Base-by-base conservation (phyloP, 495 filamentous ascomycete species). In the Massariosphaeria phaeospora region DNA sequence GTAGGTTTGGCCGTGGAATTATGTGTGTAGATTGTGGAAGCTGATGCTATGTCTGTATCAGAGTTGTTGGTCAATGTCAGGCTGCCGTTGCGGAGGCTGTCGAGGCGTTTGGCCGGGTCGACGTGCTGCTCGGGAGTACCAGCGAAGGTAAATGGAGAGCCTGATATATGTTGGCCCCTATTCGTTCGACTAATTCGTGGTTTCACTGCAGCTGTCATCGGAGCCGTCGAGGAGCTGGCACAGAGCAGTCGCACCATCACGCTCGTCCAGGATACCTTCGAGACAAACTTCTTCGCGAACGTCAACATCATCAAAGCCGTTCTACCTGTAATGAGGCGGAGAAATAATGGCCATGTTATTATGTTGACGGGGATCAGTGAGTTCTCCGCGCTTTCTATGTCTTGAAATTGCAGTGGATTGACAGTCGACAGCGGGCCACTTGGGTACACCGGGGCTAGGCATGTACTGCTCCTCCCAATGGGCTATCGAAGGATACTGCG, bases 401-500 rank as follows among this genome's bases (percentile, higher is more conserved):
- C 18, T 35, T 36, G 21, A 45, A 25, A 7, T 13, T 11, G 25
- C n/a, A 8, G 3, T 4, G 21, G 39, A 33, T 29, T 55, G 23
- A 46, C 13, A 21, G 11, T 45, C 15, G 51, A 44, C 70, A 81
- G 77, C 88, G 26, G 89, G 88, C 5, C 89, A 95, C 70, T 84
- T 98, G 59, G 93, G 91, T 24, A 96, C 91, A 2, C 93, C 93
- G 0, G 88, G 89, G 12, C 79, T 97, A 68, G 80, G 87, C 36
- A 86, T 93, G 76, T 94, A 93, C 67, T 89, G 88, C 62, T 90
- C 93, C 38, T 83, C 88, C 21, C 89, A 88, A 34, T 96, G 94
- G 89, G 93, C 91, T 7, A 79, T 97, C 5, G 93, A 98, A 70
- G 93, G 93, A n/a, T 96, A 93, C 69, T 95, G 89, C 71, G 91